A percentile compares a stretch with the other conserved stretches of the same genome.
These are phyloP conservation scores for Saccharum officinarum DNA, from an alignment of 176 grass and related monocot species.

Conservation along the genomic window DNA sequence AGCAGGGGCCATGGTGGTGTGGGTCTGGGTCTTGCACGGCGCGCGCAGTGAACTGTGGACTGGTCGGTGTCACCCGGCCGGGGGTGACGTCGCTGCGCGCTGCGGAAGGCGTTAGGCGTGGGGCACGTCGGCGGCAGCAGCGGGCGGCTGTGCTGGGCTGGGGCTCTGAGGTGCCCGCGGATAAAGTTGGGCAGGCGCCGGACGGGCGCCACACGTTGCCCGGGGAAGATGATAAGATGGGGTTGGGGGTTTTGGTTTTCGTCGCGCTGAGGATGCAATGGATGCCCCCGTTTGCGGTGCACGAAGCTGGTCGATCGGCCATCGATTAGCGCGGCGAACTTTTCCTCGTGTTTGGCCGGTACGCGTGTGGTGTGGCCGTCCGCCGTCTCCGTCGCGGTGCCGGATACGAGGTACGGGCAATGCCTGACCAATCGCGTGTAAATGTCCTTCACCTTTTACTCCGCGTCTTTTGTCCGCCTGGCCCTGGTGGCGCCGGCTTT, in stretches of 20 bases:
- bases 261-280: too few species aligned
- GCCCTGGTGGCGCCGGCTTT: neutral
- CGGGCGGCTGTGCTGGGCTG: neutral
- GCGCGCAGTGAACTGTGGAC: neutral
- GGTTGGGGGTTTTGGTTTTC: too few species aligned
- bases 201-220: constrained; percentile 51
- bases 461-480: neutral
- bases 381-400: neutral
- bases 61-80: neutral
- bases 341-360: too few species aligned
- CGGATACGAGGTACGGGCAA: neutral
- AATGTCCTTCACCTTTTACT: neutral
- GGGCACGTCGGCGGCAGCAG: neutral
- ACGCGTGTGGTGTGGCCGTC: neutral
- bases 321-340: too few species aligned
- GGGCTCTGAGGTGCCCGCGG: neutral
- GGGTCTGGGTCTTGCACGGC: neutral
- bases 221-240: constrained; percentile 55
- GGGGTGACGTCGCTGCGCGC: neutral
- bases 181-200: constrained; percentile 33
- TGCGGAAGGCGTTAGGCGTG: too few species aligned
- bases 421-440: neutral
- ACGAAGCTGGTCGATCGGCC: too few species aligned
- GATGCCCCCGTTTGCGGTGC: too few species aligned
- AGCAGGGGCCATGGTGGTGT: constrained; percentile 30